Conservation (phyloP, 805 yeast species). For the Sugiyamaella valdiviana region DNA sequence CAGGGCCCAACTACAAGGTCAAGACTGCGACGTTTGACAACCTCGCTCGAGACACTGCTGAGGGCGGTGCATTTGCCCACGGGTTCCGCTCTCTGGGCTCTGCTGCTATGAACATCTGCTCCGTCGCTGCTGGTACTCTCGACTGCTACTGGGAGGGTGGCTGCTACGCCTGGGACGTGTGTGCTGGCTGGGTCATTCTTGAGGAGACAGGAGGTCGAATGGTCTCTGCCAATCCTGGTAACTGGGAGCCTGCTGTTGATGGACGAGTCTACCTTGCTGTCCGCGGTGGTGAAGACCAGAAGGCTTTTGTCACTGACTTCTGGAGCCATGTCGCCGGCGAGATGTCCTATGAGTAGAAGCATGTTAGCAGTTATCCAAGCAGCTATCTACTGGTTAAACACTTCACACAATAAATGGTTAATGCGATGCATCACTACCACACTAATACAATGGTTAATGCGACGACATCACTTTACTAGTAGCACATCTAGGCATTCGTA, state of each 20-base stretch:
- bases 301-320: slow-evolving; percentile 41
- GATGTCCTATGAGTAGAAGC: slow-evolving; percentile 32
- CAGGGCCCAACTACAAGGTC: slow-evolving; percentile 44
- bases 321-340: slow-evolving; percentile 46
- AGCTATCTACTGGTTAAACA: no score
- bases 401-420: no score
- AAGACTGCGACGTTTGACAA: slow-evolving; percentile 45
- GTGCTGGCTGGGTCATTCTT: slow-evolving; percentile 61
- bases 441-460: no score
- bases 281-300: slow-evolving; percentile 46
- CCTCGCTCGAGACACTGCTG: slow-evolving; percentile 36
- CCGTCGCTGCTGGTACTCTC: slow-evolving; percentile 51
- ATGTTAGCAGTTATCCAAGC: no score
- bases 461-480: no score
- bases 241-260: slow-evolving; percentile 46
- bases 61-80: slow-evolving; percentile 52
- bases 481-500: no score
- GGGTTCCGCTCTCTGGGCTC: slow-evolving; percentile 59
- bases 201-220: slow-evolving; percentile 53
- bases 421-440: no score
- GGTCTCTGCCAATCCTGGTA: slow-evolving; percentile 49
- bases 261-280: slow-evolving; percentile 52
- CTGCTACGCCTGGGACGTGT: slow-evolving; percentile 64
- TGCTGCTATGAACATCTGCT: slow-evolving; percentile 57
- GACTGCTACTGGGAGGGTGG: slow-evolving; percentile 69